These are phyloP conservation scores for Mycena crocata DNA, from an alignment of 768 basidiomycete species.

Conservation along the genomic window DNA sequence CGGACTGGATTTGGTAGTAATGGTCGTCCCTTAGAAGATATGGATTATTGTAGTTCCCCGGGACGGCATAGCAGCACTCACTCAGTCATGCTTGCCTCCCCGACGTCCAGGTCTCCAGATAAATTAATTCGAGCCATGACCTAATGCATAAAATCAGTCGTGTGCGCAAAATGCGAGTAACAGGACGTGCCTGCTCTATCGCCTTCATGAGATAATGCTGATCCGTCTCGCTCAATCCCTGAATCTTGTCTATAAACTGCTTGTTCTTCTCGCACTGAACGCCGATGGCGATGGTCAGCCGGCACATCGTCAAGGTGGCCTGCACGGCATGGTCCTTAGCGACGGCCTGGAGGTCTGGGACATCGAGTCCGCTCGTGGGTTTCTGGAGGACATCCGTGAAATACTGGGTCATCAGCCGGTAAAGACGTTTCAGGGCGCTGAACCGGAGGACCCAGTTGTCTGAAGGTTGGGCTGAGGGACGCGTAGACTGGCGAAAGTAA, in stretches of 20 bases:
- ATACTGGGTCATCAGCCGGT: conserved; percentile 90
- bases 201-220: conserved; percentile 94
- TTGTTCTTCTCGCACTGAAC: conserved; percentile 92
- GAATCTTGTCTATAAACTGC: conserved; percentile 90
- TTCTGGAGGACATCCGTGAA: conserved; percentile 87
- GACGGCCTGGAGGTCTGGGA: conserved; percentile 88
- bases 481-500: conserved; percentile 77
- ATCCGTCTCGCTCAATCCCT: conserved; percentile 81
- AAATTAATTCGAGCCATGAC: conserved; percentile 80
- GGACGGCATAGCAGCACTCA: conserved; percentile 51
- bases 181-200: conserved; percentile 87
- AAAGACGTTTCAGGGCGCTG: conserved; percentile 84
- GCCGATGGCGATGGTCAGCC: conserved; percentile 85
- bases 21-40: conserved; percentile 79
- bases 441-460: conserved; percentile 94
- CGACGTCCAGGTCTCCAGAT: conserved; percentile 58
- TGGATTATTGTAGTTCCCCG: conserved; percentile 25
- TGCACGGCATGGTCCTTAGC: conserved; percentile 78
- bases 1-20: conserved; percentile 87
- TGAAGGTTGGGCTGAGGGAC: conserved; percentile 69
- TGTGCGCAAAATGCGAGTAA: not conserved
- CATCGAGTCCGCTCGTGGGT: conserved; percentile 80
- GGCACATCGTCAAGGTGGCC: conserved; percentile 81
- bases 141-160: conserved; percentile 49
- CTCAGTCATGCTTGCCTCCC: conserved; percentile 83